A percentile compares a stretch with the other conserved stretches of the same genome.
These are phyloP conservation scores for Epichloe coenophiala DNA, from an alignment of 2,329 filamentous ascomycete genomes.

Conservation along the genomic window DNA sequence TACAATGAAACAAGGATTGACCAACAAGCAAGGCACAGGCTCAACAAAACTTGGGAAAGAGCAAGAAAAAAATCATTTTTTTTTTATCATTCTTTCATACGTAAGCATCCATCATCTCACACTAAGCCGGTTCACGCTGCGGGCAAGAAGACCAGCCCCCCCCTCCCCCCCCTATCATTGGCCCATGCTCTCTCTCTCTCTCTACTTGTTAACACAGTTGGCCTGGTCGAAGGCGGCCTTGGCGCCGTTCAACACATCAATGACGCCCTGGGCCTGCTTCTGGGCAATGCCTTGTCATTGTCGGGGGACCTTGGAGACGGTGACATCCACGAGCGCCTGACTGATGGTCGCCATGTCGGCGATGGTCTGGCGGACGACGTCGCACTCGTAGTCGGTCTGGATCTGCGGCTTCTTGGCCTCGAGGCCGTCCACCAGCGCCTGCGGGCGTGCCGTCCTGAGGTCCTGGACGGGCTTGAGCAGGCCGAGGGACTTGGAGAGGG, in stretches of 20 bases:
- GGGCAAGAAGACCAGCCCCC: neutral
- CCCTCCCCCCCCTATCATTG: too few relatives aligned
- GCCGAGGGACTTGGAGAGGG: neutral
- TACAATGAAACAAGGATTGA: too few relatives aligned
- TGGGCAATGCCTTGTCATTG: neutral
- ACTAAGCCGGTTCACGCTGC: neutral
- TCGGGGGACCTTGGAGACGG: constrained; percentile 1
- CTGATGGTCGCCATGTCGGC: neutral
- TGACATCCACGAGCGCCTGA: neutral
- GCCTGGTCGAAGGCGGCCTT: neutral
- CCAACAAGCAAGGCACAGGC: too few relatives aligned
- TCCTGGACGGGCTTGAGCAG: neutral
- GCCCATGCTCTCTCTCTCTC: neutral
- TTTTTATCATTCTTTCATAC: too few relatives aligned
- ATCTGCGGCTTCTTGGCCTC: neutral
- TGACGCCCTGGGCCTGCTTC: neutral
- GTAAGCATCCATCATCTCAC: neutral
- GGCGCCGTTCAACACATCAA: neutral
- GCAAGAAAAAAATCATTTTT: too few relatives aligned
- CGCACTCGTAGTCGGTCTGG: neutral
- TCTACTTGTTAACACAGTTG: neutral
- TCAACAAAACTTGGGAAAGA: too few relatives aligned
- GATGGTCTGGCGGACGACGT: neutral
- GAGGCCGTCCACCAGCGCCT: neutral
- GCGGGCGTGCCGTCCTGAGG: neutral